These are phyloP conservation scores for Picea engelmannii DNA, from an alignment of 83 land plant species.

Conservation along the genomic window DNA sequence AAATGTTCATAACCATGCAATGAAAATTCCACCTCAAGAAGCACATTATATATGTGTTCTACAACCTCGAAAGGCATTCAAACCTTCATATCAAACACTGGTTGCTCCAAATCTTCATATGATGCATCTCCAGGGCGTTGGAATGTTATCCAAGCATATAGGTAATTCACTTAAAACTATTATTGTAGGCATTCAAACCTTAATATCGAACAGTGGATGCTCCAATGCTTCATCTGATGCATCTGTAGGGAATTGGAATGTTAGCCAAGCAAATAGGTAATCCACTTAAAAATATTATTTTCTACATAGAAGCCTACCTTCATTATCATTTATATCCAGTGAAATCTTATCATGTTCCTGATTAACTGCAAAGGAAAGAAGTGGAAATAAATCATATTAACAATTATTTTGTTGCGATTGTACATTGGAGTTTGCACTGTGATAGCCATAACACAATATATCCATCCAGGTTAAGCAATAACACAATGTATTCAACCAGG, in stretches of 20 bases:
- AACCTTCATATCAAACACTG: slow-evolving; percentile 56
- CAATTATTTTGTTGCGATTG: too few species aligned
- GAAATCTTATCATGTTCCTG: slow-evolving; percentile 58
- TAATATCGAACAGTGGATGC: slow-evolving; percentile 19
- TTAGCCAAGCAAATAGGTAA: too few species aligned
- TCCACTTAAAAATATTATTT: neutral
- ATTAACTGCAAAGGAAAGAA: slow-evolving; percentile 38
- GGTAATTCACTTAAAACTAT: neutral
- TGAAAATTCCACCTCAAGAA: neutral
- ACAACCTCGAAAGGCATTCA: too few species aligned
- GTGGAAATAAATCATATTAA: neutral
- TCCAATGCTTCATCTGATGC: too few species aligned
- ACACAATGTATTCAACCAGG: too few species aligned
- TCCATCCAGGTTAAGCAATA: neutral
- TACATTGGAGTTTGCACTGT: neutral
- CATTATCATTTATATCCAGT: slow-evolving; percentile 37
- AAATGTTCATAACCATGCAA: neutral
- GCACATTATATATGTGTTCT: slow-evolving; percentile 10
- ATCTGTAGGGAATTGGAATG: too few species aligned
- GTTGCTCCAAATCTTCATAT: slow-evolving; percentile 58
- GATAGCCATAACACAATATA: too few species aligned
- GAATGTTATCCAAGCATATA: neutral
- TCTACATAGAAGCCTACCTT: slow-evolving; percentile 14
- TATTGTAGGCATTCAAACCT: slow-evolving; percentile 23
- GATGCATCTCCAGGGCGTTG: slow-evolving; percentile 18